Base-by-base conservation (phyloP, 2,329 filamentous ascomycete genomes). In the Talaromyces sp. region DNA sequence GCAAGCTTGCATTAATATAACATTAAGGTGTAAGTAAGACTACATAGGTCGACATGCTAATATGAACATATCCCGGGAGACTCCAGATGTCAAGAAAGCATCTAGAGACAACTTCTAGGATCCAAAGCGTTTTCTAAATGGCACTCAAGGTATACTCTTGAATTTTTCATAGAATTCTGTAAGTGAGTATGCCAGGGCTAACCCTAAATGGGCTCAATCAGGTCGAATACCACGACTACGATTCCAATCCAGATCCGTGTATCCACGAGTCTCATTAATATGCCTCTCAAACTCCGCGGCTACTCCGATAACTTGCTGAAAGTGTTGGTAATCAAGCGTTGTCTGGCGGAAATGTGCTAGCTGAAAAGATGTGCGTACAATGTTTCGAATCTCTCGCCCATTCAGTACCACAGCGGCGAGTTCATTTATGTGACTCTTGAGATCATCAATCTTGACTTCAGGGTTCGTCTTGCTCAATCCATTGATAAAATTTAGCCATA, bases 341-440 rank as follows among this genome's bases (percentile, higher is more conserved):
- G 43, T 8, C 27, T 61, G 33, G 3, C 41, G 59, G 14, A 49
- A 61, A 11, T 39, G 9, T 2, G 59, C 41, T 3, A 61, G 9
- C 7, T 22, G 33, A 10, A 50, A 16, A 10, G 60, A 27, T 14
- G 60, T 62, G 8, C 60, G 60, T 45, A 57, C 11, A 1, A 31
- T 31, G 31, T 60, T 60, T 5, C 57, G 57, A 43, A 60, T 60
- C 16, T 60, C 35, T 1, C 57, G 57, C 10, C 57, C 57, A 60
- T 60, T 60, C 6, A 60, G 24, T 27, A 16, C 6, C 11, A 24
- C 19, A 24, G 19, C 22, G 2, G 19, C 45, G 13, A 49, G 45
- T 49, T 49, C 45, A 11, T 49, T 35, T 54, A 35, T n/a, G 19
- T 37, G 52, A n/a, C 19, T 11, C 8, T n/a, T 24, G 16, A 56